Conservation (phyloP, 1,139 yeast species). For the Protomyces gravidus region DNA sequence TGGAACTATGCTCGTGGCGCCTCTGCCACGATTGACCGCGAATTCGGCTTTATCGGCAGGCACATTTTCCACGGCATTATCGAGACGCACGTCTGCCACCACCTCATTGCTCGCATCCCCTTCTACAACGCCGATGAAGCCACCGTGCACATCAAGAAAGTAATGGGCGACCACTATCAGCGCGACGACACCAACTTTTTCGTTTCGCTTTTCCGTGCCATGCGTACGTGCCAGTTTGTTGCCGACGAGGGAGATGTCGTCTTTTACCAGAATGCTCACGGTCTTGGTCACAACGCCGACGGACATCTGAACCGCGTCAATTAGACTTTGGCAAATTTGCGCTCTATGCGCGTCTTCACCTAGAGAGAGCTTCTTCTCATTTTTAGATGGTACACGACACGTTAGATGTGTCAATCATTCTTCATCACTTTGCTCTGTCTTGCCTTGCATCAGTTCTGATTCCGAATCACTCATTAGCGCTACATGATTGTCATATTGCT, state of each 20-base stretch:
- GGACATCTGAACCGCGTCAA: constrained; percentile 22
- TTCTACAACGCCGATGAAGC: constrained; percentile 83
- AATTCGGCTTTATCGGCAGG: constrained; percentile 75
- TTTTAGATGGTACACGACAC: too few relatives aligned
- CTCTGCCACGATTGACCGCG: constrained; percentile 79
- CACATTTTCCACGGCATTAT: constrained; percentile 81
- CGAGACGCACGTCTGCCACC: constrained; percentile 86
- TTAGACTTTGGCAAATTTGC: background rate
- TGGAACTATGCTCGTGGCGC: constrained; percentile 91
- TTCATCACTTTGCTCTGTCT: too few relatives aligned
- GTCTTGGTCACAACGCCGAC: constrained; percentile 44
- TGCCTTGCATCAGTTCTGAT: too few relatives aligned
- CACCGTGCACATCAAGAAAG: constrained; percentile 68
- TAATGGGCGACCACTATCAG: constrained; percentile 75
- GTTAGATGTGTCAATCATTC: too few relatives aligned
- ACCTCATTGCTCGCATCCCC: constrained; percentile 77
- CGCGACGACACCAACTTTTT: constrained; percentile 68
- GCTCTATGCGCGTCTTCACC: too few relatives aligned
- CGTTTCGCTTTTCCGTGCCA: constrained; percentile 63
- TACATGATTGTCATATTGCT: too few relatives aligned
- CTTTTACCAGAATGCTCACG: constrained; percentile 73
- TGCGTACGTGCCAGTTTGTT: constrained; percentile 74
- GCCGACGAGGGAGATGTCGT: constrained; percentile 64
- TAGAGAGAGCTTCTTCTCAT: too few relatives aligned
- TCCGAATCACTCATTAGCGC: too few relatives aligned